These are phyloP conservation scores for Leccinum disarticulatum DNA, from an alignment of 768 basidiomycete genomes.

Conservation along the genomic window DNA sequence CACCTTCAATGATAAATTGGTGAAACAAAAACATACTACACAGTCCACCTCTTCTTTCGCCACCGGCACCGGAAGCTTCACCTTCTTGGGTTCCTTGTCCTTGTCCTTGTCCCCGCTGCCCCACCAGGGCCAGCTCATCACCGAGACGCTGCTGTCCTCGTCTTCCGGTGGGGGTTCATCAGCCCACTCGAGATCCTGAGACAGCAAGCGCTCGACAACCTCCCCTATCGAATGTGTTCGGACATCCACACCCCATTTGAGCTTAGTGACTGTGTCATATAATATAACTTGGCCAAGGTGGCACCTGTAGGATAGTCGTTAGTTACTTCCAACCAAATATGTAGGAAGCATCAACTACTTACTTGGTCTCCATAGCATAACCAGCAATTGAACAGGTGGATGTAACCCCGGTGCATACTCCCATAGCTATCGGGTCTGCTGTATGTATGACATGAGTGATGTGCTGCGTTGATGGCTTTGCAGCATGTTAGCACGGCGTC, in stretches of 20 bases:
- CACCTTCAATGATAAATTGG: neutral
- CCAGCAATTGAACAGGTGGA: constrained; percentile 82
- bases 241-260: constrained; percentile 77
- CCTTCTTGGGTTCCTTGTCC: constrained; percentile 19
- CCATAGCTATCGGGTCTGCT: constrained; percentile 91
- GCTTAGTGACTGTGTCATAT: constrained; percentile 83
- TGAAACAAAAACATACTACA: constrained; percentile 43
- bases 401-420: constrained; percentile 71
- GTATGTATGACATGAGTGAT: constrained; percentile 91
- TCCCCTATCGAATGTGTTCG: constrained; percentile 70
- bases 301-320: constrained; percentile 47
- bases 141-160: constrained; percentile 1
- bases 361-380: constrained; percentile 79
- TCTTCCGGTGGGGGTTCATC: constrained; percentile 21
- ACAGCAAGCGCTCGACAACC: constrained; percentile 65
- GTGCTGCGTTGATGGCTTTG: constrained; percentile 66
- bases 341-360: constrained; percentile 7
- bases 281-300: constrained; percentile 81
- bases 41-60: constrained; percentile 61
- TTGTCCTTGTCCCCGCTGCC: constrained; percentile 33
- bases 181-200: constrained; percentile 54
- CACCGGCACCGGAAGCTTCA: constrained; percentile 43
- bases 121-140: constrained; percentile 29
- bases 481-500: constrained; percentile 1
- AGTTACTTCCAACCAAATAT: neutral